Conservation (phyloP, 208 protist genomes). For the Leishmania turanica region DNA sequence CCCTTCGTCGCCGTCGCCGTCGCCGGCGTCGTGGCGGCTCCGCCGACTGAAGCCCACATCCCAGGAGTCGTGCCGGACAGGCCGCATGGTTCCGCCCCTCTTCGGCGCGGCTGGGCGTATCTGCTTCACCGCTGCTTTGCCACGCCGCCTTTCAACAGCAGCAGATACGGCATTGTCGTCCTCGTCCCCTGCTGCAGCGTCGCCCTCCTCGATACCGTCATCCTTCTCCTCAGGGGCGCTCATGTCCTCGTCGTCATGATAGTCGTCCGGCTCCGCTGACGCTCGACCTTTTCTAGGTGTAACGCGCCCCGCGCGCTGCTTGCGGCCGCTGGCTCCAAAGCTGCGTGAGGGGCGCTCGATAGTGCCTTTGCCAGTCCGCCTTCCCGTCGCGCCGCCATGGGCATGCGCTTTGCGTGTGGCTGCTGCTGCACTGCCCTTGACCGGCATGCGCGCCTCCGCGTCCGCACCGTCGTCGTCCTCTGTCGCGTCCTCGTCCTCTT, state of each 20-base stretch:
- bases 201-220: not conserved
- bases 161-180: not conserved
- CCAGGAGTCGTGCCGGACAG: constrained; percentile 56
- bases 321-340: constrained; percentile 3
- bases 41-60: constrained; percentile 31
- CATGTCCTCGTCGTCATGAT: not conserved
- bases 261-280: constrained; percentile 9
- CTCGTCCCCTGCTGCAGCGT: not conserved
- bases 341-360: not conserved
- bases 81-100: constrained; percentile 26
- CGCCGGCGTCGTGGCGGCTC: constrained; percentile 15
- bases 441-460: constrained; percentile 10
- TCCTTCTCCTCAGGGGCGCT: not conserved
- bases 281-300: constrained; percentile 1
- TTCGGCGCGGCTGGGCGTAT: constrained; percentile 7
- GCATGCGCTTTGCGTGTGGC: constrained; percentile 9
- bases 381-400: not conserved
- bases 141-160: not conserved
- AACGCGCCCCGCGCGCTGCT: not conserved
- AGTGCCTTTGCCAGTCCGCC: not conserved
- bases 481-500: constrained; percentile 28
- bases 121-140: constrained; percentile 6
- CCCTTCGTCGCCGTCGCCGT: constrained; percentile 20
- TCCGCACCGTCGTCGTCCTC: constrained; percentile 18
- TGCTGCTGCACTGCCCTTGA: not conserved